Evolutionary conservation across 2,329 filamentous ascomycete species (phyloP), one percentile per base, ranked within the genome.

Genomic region (Kalmusia sp.): DNA sequence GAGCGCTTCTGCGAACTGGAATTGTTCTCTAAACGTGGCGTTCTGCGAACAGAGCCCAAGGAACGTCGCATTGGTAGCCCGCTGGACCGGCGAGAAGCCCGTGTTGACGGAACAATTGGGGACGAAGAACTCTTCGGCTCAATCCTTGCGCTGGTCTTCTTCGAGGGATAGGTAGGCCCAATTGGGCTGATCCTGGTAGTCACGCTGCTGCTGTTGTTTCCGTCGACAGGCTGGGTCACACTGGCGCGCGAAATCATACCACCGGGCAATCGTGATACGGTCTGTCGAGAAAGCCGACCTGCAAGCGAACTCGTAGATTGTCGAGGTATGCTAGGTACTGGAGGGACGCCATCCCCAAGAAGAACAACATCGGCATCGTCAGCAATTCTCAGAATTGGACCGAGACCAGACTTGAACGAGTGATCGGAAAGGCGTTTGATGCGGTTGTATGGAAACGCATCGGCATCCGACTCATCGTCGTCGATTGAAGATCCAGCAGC

Each of bases 291-390:
- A 1, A 61, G 30, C 1, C 51, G 58, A 15, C 47, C 43, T 14
- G 63, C 31, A 8, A 67, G 40, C 17, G 49, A 24, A 34, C 50
- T 51, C 6, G 57, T 19, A 8, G 61, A 56, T 19, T 52, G 49
- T 37, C 57, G 40, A 2, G 43, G 33, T 9, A 19, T 28, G 2
- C 52, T 27, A 6, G 59, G 39, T 2, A 61, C 21, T 4, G 49
- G 9, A 22, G 61, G 61, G 2, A 59, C 39, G 8, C 54, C 21
- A 7, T 43, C 41, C 17, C 64, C 66, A 12, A 64, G 49, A 17
- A 71, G 38, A 11, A 69, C 27, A 12, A 40, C 41, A 33, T 72
- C 67, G n/a, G 68, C 69, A 24, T 70, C 66, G 28, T 55, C 40
- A 19, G 45, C 48, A 15, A 71, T 67, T 4, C 33, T 70, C 11